Conservation (phyloP, 257 asterid genomes). For the Leptodermis oblonga region DNA sequence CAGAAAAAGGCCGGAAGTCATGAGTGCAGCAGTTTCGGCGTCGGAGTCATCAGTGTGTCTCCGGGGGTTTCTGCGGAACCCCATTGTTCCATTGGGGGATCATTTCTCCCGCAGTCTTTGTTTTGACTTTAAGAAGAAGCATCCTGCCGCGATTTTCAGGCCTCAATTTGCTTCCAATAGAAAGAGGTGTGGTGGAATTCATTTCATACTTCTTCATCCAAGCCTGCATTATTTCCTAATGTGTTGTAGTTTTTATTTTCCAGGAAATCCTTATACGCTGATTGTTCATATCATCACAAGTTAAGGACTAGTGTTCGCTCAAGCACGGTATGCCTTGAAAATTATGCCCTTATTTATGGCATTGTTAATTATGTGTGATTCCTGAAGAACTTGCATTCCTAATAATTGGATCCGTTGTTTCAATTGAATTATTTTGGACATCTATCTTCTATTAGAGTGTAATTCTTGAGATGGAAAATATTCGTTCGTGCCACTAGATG, state of each 20-base stretch:
- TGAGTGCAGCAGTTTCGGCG: constrained; percentile 24
- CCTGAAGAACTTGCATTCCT: neutral
- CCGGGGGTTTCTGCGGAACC: constrained; percentile 11
- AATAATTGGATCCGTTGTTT: neutral
- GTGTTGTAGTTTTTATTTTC: neutral
- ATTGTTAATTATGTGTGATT: neutral
- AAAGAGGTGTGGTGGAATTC: constrained; percentile 20
- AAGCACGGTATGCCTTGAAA: constrained; percentile 23
- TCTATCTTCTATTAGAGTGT: neutral
- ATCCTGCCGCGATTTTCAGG: constrained; percentile 7
- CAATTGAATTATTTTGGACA: neutral
- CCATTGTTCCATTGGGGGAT: constrained; percentile 4
- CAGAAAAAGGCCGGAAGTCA: neutral
- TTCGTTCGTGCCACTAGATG: neutral
- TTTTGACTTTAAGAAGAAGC: constrained; percentile 21
- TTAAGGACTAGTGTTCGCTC: constrained; percentile 21
- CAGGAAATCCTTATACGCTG: constrained; percentile 18
- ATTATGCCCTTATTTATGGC: neutral
- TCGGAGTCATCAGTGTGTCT: constrained; percentile 23
- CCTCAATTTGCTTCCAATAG: constrained; percentile 7
- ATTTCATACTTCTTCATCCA: neutral
- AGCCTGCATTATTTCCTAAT: constrained; percentile 4
- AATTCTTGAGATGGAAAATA: neutral
- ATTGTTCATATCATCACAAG: constrained; percentile 20
- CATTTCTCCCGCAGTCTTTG: constrained; percentile 9